Percentiles rank a stretch among this genome's conserved stretches.
phyloP scores from a whole-genome alignment of 164 flowering plant species.

The Umbellularia californica region DNA sequence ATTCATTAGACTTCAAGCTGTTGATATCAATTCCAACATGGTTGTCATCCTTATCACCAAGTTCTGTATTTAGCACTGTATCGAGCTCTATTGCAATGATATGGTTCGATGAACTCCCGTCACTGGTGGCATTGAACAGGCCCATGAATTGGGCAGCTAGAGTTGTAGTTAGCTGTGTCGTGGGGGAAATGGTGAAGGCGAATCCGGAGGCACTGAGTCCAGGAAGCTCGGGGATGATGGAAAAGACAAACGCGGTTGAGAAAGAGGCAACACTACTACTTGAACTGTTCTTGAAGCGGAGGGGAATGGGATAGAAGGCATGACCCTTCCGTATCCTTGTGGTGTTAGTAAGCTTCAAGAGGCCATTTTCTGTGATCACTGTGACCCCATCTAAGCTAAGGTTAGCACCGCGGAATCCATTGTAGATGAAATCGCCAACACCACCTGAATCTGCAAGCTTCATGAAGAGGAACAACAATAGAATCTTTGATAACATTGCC shows the following conservation, averaged over 20 bases:
- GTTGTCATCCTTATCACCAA: conserved; percentile 29
- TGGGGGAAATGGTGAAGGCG: conserved; percentile 5
- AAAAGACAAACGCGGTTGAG: conserved; percentile 1
- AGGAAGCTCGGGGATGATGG: neutral
- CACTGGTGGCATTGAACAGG: conserved; percentile 27
- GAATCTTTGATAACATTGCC: too few species aligned
- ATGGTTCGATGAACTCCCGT: conserved; percentile 30
- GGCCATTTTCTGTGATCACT: too few species aligned
- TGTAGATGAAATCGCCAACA: too few species aligned
- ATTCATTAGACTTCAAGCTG: conserved; percentile 21
- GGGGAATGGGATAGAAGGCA: too few species aligned
- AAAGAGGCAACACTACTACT: neutral
- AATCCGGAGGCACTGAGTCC: neutral
- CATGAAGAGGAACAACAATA: too few species aligned
- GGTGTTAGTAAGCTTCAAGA: too few species aligned
- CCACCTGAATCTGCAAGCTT: too few species aligned
- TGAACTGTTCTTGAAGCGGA: conserved; percentile 18
- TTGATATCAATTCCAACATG: conserved; percentile 57
- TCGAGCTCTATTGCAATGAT: conserved; percentile 46
- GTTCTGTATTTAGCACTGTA: conserved; percentile 17
- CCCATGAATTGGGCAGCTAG: conserved; percentile 26
- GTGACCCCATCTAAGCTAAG: too few species aligned
- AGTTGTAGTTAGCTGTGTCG: conserved; percentile 7
- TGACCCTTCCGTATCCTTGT: too few species aligned
- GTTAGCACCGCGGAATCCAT: too few species aligned